These are phyloP conservation scores for Rubia occidens DNA, from an alignment of 305 asterid species.

Conservation along the genomic window DNA sequence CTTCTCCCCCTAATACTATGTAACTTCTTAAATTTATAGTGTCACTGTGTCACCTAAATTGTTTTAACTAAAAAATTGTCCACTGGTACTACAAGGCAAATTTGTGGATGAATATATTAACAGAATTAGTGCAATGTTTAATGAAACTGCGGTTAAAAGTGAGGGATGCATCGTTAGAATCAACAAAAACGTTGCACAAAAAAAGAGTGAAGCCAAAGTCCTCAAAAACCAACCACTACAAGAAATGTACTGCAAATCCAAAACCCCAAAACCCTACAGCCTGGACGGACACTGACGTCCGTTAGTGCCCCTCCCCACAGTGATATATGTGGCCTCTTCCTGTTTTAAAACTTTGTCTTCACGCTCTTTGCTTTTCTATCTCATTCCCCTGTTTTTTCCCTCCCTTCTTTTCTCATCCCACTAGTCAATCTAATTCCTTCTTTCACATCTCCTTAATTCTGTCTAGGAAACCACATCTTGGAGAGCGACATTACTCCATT, in stretches of 20 bases:
- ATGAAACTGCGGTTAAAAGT: not conserved
- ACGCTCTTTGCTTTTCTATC: not conserved
- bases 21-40: too few species aligned
- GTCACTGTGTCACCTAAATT: too few species aligned
- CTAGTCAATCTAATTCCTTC: not conserved
- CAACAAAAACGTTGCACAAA: not conserved
- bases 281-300: conserved; percentile 22
- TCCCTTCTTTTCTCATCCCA: not conserved
- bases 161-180: not conserved
- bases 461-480: not conserved
- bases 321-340: conserved; percentile 22
- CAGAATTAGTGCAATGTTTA: too few species aligned
- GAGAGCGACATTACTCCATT: not conserved
- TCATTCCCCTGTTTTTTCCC: not conserved
- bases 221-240: conserved; percentile 17
- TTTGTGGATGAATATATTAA: too few species aligned
- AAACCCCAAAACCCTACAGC: conserved; percentile 25
- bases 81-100: too few species aligned
- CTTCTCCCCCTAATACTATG: too few species aligned
- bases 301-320: conserved; percentile 7
- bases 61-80: too few species aligned
- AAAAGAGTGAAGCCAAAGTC: conserved; percentile 4
- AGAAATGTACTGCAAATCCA: conserved; percentile 20
- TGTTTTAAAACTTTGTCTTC: conserved; percentile 26
- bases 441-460: not conserved